phyloP scores from a whole-genome alignment of 1,139 yeast species.

The Yamadazyma buinensis region DNA sequence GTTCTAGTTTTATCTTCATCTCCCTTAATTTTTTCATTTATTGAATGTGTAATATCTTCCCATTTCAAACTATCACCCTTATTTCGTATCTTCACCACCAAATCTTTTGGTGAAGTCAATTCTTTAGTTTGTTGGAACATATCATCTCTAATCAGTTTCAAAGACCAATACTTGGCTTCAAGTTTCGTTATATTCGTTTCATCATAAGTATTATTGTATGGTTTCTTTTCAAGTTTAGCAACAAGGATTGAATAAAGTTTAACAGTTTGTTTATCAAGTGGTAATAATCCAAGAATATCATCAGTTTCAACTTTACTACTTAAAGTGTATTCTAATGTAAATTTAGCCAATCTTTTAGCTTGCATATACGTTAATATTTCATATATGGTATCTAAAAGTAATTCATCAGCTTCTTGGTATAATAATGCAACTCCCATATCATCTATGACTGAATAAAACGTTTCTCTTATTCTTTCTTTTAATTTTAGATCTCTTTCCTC shows the following conservation, averaged over 20 bases:
- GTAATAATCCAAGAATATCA: constrained; percentile 37
- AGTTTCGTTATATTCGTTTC: constrained; percentile 3
- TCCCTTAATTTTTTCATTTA: constrained; percentile 27
- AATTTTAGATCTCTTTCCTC: not conserved
- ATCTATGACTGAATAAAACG: constrained; percentile 47
- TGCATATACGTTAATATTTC: constrained; percentile 49
- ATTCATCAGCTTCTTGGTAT: constrained; percentile 63
- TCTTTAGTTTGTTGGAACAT: constrained; percentile 18
- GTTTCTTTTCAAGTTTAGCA: not conserved
- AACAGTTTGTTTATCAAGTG: constrained; percentile 14
- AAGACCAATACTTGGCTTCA: constrained; percentile 20
- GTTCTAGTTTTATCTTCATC: constrained; percentile 28
- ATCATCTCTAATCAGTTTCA: constrained; percentile 29
- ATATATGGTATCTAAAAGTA: constrained; percentile 44
- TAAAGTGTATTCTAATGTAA: constrained; percentile 58
- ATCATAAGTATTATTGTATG: not conserved
- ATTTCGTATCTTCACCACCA: constrained; percentile 7
- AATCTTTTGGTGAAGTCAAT: not conserved
- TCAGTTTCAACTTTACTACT: constrained; percentile 46
- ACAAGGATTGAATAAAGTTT: constrained; percentile 5
- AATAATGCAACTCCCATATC: constrained; percentile 54
- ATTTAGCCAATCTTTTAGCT: constrained; percentile 51
- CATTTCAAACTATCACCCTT: constrained; percentile 19
- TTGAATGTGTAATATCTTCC: constrained; percentile 23
- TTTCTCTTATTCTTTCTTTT: constrained; percentile 15